These are phyloP conservation scores for Cercophora scortea DNA, from an alignment of 495 filamentous ascomycete genomes.

Conservation along the genomic window DNA sequence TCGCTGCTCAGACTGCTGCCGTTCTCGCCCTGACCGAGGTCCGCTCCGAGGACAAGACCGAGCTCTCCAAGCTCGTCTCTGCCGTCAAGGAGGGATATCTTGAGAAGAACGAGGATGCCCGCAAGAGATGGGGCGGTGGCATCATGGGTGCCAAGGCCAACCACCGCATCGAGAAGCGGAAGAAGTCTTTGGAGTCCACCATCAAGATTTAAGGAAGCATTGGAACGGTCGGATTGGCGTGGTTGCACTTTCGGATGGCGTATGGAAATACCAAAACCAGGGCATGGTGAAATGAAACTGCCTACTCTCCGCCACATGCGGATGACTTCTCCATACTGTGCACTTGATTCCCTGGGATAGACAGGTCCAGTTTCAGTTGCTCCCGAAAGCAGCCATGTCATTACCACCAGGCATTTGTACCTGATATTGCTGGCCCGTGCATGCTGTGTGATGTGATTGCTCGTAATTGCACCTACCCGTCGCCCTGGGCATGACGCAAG, in stretches of 20 bases:
- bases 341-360: constrained; percentile 5
- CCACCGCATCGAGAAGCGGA: constrained; percentile 87
- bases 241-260: constrained; percentile 28
- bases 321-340: constrained; percentile 11
- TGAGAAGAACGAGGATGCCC: constrained; percentile 88
- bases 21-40: constrained; percentile 95
- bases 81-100: constrained; percentile 97
- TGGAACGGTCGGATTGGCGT: constrained; percentile 14
- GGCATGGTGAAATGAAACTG: constrained; percentile 27
- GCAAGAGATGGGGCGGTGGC: constrained; percentile 97
- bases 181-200: constrained; percentile 84
- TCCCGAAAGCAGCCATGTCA: background rate
- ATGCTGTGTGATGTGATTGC: too few relatives aligned
- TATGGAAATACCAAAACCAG: constrained; percentile 33
- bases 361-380: constrained; percentile 9
- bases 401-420: too few relatives aligned
- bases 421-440: too few relatives aligned
- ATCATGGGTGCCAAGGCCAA: constrained; percentile 99
- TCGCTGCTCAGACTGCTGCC: constrained; percentile 66
- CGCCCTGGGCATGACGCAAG: too few relatives aligned
- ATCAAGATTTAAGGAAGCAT: constrained; percentile 77
- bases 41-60: constrained; percentile 92
- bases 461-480: too few relatives aligned
- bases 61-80: constrained; percentile 91
- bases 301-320: constrained; percentile 21